Base-by-base conservation (phyloP, 768 basidiomycete species). In the Serendipita sp. region DNA sequence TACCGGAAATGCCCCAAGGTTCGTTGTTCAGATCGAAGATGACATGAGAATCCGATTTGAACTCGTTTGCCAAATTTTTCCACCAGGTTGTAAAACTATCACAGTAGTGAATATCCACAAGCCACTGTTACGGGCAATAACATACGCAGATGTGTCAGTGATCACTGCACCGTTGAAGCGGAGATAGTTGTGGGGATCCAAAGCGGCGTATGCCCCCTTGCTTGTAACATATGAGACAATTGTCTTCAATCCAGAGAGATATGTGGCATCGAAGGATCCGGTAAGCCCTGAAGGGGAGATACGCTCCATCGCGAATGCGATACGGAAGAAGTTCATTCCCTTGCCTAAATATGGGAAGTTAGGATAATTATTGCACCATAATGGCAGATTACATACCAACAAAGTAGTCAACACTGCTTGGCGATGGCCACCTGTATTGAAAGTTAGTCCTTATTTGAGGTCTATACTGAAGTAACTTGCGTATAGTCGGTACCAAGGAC, bases 11-110 rank as follows among this genome's bases (percentile, higher is more conserved):
- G 65, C 72, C 80, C 67, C 84, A 73, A 50, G 85, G 85, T 73
- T 87, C 84, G 74, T 86, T 87, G 80, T 78, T 79, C 67, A 81
- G 46, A 76, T 78, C 83, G 71, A 85, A 85, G 69, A 85, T 80
- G 66, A 84, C 82, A 31, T 77, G 72, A 66, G 65, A 65, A 75
- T 84, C 43, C 34, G 50, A 53, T 11, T 44, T 67, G 71, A 83
- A 85, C 73, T 78, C 71, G 36, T 66, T 74, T 52, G 81, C 80
- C 50, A 85, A 73, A 71, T 80, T 81, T 66, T 73, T 76, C 83
- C 83, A 83, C 77, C 78, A 62, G 5, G 67, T 63, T n/a, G 36
- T 33, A 44, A 67, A 44, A 50, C 34, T 13, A 43, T n/a, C 18
- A 16, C 8, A 52, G 2, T 16, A 52, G 5, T 52, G 10, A 10